Percentiles rank a stretch among this genome's conserved stretches.
phyloP scores from a whole-genome alignment of 2,329 filamentous ascomycete species.

The Colletotrichum coccodes region DNA sequence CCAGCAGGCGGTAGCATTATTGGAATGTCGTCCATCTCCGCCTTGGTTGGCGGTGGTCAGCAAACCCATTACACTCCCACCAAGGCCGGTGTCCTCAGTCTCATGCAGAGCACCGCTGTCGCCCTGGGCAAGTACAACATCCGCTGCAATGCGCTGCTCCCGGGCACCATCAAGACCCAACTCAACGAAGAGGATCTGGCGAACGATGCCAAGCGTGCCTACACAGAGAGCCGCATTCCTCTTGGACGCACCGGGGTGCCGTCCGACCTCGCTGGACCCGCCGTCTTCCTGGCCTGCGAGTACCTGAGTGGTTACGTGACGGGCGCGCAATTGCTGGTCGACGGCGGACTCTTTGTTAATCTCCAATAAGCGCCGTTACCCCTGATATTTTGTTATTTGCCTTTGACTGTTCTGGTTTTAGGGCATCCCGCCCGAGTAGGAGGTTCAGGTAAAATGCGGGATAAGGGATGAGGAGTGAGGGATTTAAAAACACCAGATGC shows the following conservation, averaged over 20 bases:
- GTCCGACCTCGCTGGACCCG: conserved; percentile 82
- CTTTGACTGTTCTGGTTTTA: not conserved
- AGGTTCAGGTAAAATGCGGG: not conserved
- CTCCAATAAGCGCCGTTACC: conserved; percentile 66
- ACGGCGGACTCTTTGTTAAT: conserved; percentile 91
- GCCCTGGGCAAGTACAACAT: conserved; percentile 81
- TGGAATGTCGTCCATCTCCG: conserved; percentile 77
- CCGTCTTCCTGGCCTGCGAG: conserved; percentile 85
- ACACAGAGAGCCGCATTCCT: conserved; percentile 86
- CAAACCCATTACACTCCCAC: conserved; percentile 92
- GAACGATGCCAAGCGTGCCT: conserved; percentile 76
- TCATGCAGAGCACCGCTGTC: conserved; percentile 87
- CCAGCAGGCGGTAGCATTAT: conserved; percentile 83
- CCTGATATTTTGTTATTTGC: not conserved
- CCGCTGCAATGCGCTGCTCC: conserved; percentile 84
- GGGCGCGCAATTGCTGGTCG: conserved; percentile 85
- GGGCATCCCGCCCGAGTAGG: not conserved
- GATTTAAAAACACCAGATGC: not conserved
- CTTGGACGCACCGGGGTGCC: conserved; percentile 79
- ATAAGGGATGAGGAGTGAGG: not conserved
- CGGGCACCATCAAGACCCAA: conserved; percentile 85
- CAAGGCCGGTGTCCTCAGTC: conserved; percentile 81
- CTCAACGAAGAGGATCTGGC: conserved; percentile 84
- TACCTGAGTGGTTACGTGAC: conserved; percentile 84
- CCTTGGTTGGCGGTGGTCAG: conserved; percentile 79